Conservation (phyloP, 208 protist species). For the Naegleria fowleri region DNA sequence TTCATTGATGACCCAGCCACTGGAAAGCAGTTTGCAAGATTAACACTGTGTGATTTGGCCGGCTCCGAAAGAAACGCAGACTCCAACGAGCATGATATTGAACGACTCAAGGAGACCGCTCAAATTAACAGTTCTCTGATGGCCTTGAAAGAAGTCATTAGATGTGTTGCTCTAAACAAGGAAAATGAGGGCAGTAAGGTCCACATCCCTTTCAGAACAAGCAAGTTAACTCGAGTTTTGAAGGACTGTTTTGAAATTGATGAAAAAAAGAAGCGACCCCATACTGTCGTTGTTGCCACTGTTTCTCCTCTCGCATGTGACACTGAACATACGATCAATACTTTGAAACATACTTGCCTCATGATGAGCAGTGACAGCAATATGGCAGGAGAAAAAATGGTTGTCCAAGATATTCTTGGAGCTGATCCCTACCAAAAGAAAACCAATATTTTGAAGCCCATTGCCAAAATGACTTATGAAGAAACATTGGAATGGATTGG, state of each 20-base stretch:
- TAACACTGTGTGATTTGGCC: constrained; percentile 38
- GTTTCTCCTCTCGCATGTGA: constrained; percentile 38
- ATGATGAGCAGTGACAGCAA: background rate
- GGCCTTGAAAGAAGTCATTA: constrained; percentile 40
- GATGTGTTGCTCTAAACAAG: constrained; percentile 12
- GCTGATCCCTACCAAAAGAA: background rate
- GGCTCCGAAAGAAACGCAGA: constrained; percentile 36
- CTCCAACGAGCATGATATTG: constrained; percentile 31
- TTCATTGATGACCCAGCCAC: background rate
- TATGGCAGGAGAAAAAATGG: background rate
- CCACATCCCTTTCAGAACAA: constrained; percentile 78
- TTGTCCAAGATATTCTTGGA: constrained; percentile 14
- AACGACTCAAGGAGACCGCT: constrained; percentile 38
- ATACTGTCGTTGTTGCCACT: constrained; percentile 40
- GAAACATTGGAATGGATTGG: constrained; percentile 19
- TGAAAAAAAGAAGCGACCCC: background rate
- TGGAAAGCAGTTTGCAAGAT: background rate
- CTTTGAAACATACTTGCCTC: background rate
- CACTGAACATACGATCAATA: constrained; percentile 38
- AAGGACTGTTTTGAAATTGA: constrained; percentile 66
- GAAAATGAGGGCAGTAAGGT: constrained; percentile 39
- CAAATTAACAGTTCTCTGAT: constrained; percentile 36
- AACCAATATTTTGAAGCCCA: background rate
- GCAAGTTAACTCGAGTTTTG: constrained; percentile 80
- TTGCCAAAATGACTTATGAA: background rate